These are phyloP conservation scores for Coniophora puteana DNA, from an alignment of 1,284 basidiomycete species.

Conservation along the genomic window DNA sequence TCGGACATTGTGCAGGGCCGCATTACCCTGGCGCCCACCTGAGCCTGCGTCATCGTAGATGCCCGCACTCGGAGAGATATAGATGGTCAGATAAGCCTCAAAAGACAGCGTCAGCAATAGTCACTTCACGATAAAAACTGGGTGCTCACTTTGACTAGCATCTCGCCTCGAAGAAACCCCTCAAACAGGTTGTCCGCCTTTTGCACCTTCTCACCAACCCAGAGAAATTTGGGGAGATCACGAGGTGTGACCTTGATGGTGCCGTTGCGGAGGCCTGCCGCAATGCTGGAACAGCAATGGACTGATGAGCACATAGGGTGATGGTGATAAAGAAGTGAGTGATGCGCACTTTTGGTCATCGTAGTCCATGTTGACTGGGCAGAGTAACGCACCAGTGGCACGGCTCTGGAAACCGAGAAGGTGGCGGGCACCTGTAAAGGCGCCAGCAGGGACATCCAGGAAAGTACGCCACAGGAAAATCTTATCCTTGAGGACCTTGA, in stretches of 20 bases:
- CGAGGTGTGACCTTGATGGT: neutral
- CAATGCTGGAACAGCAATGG: no score
- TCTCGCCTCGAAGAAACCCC: neutral
- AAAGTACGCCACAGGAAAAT: neutral
- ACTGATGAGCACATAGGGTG: neutral
- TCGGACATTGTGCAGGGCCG: no score
- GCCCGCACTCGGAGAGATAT: no score
- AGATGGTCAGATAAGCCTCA: no score
- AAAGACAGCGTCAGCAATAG: no score
- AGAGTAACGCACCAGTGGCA: slow-evolving; percentile 19
- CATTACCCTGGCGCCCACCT: no score
- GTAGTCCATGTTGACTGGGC: slow-evolving; percentile 23
- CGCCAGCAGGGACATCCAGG: neutral
- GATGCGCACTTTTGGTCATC: slow-evolving; percentile 16
- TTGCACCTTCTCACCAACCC: neutral
- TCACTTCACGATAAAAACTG: no score
- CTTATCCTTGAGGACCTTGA: slow-evolving; percentile 7
- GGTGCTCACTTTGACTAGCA: neutral
- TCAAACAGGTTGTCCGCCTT: neutral
- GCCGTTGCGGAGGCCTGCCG: neutral
- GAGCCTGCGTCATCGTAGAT: no score
- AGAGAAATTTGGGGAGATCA: neutral
- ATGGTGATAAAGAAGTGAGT: neutral
- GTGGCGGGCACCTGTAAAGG: neutral
- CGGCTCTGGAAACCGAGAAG: slow-evolving; percentile 23